Evolutionary conservation across 805 yeast species (phyloP).

Genomic region (Wickerhamiella spandovensis): DNA sequence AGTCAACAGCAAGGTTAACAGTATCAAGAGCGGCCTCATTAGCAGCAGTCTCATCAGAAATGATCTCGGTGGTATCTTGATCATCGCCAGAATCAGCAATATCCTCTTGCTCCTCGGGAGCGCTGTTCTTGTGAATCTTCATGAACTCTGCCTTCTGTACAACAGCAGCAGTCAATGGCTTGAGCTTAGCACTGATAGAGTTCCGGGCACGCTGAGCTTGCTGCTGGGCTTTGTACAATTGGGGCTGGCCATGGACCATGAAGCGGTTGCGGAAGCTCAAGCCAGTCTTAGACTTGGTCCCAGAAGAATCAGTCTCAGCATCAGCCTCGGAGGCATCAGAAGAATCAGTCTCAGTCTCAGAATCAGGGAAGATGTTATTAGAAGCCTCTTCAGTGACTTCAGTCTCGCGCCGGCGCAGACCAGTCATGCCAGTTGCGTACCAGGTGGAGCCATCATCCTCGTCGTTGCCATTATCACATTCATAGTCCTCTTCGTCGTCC

Average conservation of each 20-base stretch:
- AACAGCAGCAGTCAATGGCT: neutral
- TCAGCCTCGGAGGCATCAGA: neutral
- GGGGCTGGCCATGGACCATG: neutral
- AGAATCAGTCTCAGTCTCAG: neutral
- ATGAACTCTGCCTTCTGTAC: neutral
- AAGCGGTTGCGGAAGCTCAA: neutral
- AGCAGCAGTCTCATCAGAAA: neutral
- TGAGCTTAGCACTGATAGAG: neutral
- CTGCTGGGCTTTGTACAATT: neutral
- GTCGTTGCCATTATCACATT: constrained; percentile 18
- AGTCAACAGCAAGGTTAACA: neutral
- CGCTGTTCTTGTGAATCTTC: neutral
- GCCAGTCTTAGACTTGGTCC: neutral
- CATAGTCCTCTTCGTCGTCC: constrained; percentile 9
- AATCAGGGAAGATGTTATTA: neutral
- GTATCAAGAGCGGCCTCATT: neutral
- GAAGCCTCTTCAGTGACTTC: neutral
- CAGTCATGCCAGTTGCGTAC: constrained; percentile 1
- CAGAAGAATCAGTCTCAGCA: neutral
- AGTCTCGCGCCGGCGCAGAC: neutral
- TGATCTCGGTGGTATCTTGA: neutral
- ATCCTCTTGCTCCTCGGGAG: neutral
- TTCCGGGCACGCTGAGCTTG: neutral
- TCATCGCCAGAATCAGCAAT: neutral
- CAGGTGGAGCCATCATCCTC: constrained; percentile 17